These are phyloP conservation scores for Curvularia spicifera DNA, from an alignment of 2,329 filamentous ascomycete species.

Conservation along the genomic window DNA sequence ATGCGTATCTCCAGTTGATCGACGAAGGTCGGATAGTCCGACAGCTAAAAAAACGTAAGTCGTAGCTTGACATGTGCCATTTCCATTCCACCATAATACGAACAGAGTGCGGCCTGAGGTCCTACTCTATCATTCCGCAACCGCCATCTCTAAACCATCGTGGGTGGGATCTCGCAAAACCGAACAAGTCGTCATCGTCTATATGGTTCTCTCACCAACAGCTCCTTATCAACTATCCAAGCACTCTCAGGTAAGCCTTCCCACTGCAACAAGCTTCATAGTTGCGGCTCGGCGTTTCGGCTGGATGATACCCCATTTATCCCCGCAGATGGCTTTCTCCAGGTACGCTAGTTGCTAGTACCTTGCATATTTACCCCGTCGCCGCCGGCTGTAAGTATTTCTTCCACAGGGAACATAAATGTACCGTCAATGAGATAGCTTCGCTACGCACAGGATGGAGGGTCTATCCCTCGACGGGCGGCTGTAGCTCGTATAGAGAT, in stretches of 20 bases:
- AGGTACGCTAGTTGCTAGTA: conserved; percentile 7
- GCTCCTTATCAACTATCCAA: not conserved
- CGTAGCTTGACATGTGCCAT: not conserved
- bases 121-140: not conserved
- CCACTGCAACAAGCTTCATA: not conserved
- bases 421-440: conserved; percentile 19
- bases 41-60: conserved; percentile 4
- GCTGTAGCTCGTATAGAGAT: not conserved
- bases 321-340: conserved; percentile 6
- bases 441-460: not conserved
- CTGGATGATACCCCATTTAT: conserved; percentile 4
- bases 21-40: conserved; percentile 3
- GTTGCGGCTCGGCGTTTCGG: conserved; percentile 11
- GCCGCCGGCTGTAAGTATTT: conserved; percentile 1
- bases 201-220: not conserved
- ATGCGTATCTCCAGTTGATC: conserved; percentile 1
- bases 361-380: conserved; percentile 15
- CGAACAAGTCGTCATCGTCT: not conserved
- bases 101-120: not conserved
- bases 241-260: not conserved
- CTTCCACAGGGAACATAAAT: conserved; percentile 8
- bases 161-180: not conserved
- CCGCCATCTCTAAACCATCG: not conserved
- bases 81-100: not conserved
- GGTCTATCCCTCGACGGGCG: not conserved